Base-by-base conservation (phyloP, 2,329 filamentous ascomycete species). In the Onygenales sp. region DNA sequence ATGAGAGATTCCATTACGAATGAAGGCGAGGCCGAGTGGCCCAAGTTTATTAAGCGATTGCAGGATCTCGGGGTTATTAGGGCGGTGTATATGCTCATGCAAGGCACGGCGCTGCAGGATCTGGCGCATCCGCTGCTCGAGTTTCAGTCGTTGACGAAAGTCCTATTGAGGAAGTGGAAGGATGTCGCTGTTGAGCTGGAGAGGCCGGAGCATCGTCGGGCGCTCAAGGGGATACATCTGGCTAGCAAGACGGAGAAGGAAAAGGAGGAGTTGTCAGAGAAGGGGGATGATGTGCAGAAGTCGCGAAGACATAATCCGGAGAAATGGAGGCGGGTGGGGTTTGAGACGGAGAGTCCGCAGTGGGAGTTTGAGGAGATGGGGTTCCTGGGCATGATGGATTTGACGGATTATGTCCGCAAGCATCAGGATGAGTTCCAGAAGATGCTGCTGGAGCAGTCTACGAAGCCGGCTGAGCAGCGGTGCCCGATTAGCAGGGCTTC, bases 381-480 rank as follows among this genome's bases (percentile, higher is more conserved):
- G 0, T 97, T 91, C 66, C 72, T 98, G 52, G 93, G 93, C 32
- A 89, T 98, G 82, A 97, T 98, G 91, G 93, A 98, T 68, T 72
- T 98, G 63, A 89, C 90, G 2, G 91, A 97, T 69, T 98, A 89
- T 67, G 89, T 95, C 48, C 82, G 87, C 64, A 95, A 90, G 66
- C 85, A 95, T 65, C 89, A 95, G 67, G 91, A 96, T 65, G 83
- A 83, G 9, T 97, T 95, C 61, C 91, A 95, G 67, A 96, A 95
- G 72, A 77, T 95, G 61, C 73, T 98, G 13, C 75, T 96, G 38
- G 93, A 98, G 70, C 93, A 98, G 70, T 86, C 88, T 3, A 83
- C 85, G 6, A 83, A 83, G 63, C 81, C 87, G 1, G 63, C 81
- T 21, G 75, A 82, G 50, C 82, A 89, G 65, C 82, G 92, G 39